Evolutionary conservation across 2,329 filamentous ascomycete genomes (phyloP), one percentile per base, ranked within the genome.

Genomic region (Ceratocystis cacaofunesta): DNA sequence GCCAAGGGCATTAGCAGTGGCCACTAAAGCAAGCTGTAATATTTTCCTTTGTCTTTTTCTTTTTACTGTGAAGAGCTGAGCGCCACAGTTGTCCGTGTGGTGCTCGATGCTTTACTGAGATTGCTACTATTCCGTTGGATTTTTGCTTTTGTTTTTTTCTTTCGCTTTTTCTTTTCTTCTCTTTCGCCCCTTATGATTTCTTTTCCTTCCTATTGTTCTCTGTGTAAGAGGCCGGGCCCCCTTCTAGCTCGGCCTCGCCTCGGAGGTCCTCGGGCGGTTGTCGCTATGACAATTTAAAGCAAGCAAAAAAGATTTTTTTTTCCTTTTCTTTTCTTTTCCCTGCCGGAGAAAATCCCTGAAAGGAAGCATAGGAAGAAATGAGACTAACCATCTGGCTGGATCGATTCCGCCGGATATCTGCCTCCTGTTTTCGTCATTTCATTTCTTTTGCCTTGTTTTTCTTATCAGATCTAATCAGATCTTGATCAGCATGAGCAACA

Each of bases 1-100:
- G 71, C 72, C 69, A 79, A 87, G 79, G 76, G 75, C 65, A 78
- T 79, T 48, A 78, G 78, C 63, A 64, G 62, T 44, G 62, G 66
- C 63, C 68, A 68, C 60, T 65, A 65, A 65, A 58, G 25, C 5
- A 15, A 8, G 46, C 46, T 25, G 30, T 41, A 12, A 3, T 41
- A 41, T 41, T 41, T 41, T 41, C 28, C 22, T 63, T n/a, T 66
- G 22, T 36, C 25, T 22, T 25, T 46, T 46, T 46, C 30, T 44
- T 30, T 60, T 41, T 12, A 22, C 22, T 46, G 17, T 44, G 28
- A 17, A 19, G 41, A 62, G 61, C 46, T 62, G 41, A 62, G n/a
- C 30, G 7, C 44, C 60, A 7, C 60, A 44, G 36, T 30, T 48
- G 15, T 48, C 5, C 44, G 17, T 48, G 15, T 19, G 15, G 15